phyloP scores from a whole-genome alignment of 2,329 filamentous ascomycete species.

The Penicillium sp. region DNA sequence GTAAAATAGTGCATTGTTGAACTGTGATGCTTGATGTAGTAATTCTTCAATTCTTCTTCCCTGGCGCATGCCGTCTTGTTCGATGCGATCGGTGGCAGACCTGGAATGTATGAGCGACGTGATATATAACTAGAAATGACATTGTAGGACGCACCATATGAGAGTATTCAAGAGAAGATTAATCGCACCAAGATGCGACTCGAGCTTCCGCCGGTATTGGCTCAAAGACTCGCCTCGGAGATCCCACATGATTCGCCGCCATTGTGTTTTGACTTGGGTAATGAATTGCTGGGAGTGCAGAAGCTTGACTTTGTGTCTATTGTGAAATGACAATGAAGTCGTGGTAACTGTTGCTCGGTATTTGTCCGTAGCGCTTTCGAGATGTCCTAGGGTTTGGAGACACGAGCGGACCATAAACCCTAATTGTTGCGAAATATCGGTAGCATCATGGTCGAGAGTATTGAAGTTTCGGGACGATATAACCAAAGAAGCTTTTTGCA shows the following conservation, averaged over 20 bases:
- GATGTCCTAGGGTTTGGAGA: neutral
- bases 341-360: neutral
- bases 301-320: neutral
- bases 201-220: conserved; percentile 5
- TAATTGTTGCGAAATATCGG: neutral
- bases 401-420: neutral
- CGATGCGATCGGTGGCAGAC: conserved; percentile 7
- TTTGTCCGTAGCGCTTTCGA: neutral
- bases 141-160: neutral
- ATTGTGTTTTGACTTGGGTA: neutral
- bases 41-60: neutral
- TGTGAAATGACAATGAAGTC: neutral
- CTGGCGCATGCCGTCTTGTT: neutral
- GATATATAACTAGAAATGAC: too few relatives aligned
- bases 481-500: neutral
- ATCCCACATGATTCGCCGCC: conserved; percentile 2
- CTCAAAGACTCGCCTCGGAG: conserved; percentile 1
- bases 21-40: neutral
- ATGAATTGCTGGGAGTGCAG: neutral
- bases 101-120: neutral
- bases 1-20: neutral
- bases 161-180: conserved; percentile 3
- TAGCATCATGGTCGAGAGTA: neutral
- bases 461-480: neutral
- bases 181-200: conserved; percentile 2